These are phyloP conservation scores for Styphnolobium japonicum DNA, from an alignment of 306 rosid genomes.

Conservation along the genomic window DNA sequence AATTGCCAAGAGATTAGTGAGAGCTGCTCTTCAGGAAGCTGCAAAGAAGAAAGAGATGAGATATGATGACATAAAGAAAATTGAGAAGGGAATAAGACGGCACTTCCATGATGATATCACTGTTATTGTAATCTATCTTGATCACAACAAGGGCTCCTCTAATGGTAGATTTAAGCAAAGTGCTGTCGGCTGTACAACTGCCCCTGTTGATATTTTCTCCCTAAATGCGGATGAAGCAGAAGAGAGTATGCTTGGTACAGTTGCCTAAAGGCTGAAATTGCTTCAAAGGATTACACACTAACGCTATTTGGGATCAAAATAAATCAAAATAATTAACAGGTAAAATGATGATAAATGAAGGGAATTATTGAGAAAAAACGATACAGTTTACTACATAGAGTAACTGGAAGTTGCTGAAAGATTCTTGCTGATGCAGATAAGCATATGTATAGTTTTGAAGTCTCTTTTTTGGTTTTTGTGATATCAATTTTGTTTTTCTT, in stretches of 20 bases:
- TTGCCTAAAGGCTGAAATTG: constrained; percentile 20
- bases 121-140: constrained; percentile 65
- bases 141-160: constrained; percentile 40
- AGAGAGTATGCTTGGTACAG: constrained; percentile 18
- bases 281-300: background rate
- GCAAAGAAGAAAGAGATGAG: constrained; percentile 76
- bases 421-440: background rate
- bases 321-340: background rate
- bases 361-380: background rate
- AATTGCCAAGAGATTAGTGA: constrained; percentile 66
- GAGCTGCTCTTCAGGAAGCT: constrained; percentile 62
- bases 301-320: background rate
- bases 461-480: background rate
- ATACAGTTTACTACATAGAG: background rate
- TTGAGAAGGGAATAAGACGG: constrained; percentile 61
- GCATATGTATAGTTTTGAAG: constrained; percentile 6
- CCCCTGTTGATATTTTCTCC: constrained; percentile 72
- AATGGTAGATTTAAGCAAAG: constrained; percentile 18
- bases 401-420: background rate
- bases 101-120: constrained; percentile 75
- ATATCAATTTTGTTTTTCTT: background rate
- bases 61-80: constrained; percentile 58
- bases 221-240: constrained; percentile 32
- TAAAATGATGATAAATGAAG: background rate
- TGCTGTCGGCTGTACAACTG: constrained; percentile 42